Base-by-base conservation (phyloP, 192 early-diverging fungal species). In the Podila epigama region DNA sequence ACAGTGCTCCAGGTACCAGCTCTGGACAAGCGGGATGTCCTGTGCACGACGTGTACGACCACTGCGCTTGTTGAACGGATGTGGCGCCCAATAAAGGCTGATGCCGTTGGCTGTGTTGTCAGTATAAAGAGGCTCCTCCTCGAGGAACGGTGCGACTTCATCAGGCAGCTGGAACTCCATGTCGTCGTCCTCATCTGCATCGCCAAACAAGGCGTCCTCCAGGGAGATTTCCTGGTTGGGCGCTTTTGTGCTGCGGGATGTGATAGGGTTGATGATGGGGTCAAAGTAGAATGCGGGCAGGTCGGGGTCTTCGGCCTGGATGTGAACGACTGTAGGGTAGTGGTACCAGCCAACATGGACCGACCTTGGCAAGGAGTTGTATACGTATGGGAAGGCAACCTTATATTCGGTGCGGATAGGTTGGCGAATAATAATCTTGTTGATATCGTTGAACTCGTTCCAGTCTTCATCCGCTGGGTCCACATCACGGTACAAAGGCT, bases 401-500 rank as follows among this genome's bases (percentile, higher is more conserved):
- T 96, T 97, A 88, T 99, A 98, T 84, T 99, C 98, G 42, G 98
- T 97, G 52, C 98, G 92, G 61, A 99, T 93, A 25, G 96, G 96
- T 75, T 99, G 96, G 48, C 98, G 92, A 60, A 99, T 97, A 62
- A 99, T 99, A 66, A 99, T 96, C 83, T 99, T 99, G 92, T 96
- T 95, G 86, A 99, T 98, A 75, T 99, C 98, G 84, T 99, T 99
- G 83, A 99, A 99, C 80, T 99, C 98, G 82, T 98, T 99, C 98
- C 98, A 99, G 85, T 99, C 98, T 79, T 99, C 96, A 80, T 99
- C 98, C 1, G 90, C 92, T 1, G 95, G 89, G 71, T 99, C 95
- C 68, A 95, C 89, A 81, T 99, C 98, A n/a, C 94, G 90, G 81
- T 93, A 94, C 35, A 99, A 85, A 9, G 98, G 96, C 83, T 99